Conservation (phyloP, 106 monocot genomes). For the Gastrodia elata region DNA sequence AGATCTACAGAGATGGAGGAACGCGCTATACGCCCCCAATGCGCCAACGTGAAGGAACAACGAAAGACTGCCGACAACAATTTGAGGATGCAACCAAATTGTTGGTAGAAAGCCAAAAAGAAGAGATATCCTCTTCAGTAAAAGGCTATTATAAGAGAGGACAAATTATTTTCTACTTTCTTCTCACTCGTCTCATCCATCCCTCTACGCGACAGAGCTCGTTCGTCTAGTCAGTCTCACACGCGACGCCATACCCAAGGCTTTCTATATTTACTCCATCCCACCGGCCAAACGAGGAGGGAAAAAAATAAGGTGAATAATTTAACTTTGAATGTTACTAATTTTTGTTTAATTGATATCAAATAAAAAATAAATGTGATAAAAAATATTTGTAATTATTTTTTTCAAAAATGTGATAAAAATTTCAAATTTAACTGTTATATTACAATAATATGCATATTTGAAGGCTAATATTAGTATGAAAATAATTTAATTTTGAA, state of each 20-base stretch:
- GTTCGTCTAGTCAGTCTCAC: neutral
- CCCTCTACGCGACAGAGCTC: neutral
- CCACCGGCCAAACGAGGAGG: too few species aligned
- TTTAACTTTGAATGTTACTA: too few species aligned
- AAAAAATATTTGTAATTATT: too few species aligned
- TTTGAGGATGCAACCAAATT: neutral
- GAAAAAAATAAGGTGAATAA: too few species aligned
- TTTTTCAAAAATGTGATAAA: too few species aligned
- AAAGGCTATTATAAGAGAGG: neutral
- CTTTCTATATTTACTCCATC: too few species aligned
- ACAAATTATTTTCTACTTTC: neutral
- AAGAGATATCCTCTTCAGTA: neutral
- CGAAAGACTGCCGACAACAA: neutral
- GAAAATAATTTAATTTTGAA: too few species aligned
- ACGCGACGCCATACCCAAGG: neutral
- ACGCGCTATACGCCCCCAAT: neutral
- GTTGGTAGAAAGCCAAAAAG: conserved; percentile 1
- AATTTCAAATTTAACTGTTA: too few species aligned
- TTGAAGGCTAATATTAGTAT: too few species aligned
- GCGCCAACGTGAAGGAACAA: neutral
- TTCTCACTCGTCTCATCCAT: neutral
- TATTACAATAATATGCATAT: too few species aligned
- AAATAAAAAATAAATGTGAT: too few species aligned
- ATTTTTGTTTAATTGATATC: too few species aligned
- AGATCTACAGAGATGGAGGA: neutral